Evolutionary conservation across 2,329 filamentous ascomycete species (phyloP), one percentile per base, ranked within the genome.

Genomic region (Colletotrichum horii): DNA sequence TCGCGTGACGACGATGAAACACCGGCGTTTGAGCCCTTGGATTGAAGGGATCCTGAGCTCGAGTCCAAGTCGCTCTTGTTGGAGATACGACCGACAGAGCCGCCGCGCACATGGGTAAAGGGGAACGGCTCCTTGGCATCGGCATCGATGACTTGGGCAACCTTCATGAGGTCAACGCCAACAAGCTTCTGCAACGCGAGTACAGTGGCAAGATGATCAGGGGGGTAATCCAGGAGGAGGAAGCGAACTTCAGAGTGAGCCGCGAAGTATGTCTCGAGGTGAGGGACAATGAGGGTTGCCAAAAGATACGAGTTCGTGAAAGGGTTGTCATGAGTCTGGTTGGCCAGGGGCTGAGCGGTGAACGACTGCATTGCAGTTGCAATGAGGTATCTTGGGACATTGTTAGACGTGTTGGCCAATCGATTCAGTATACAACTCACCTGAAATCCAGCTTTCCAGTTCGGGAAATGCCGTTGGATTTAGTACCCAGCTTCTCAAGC

Each of bases 331-430:
- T 87, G 85, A 5, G 86, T 86, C 75, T 91, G 89, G 70, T 87
- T 87, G 5, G 87, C 80, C 9, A 89, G 81, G 2, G 87, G 87
- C 73, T 90, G 90, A 2, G 88, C 84, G 7, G 88, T 90, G 77
- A 89, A 90, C 1, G 87, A 85, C 80, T 93, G 91, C 88, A 93
- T 91, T 6, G 89, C 90, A 77, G 88, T 92, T 78, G 88, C 88
- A 70, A 93, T 88, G 66, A 93, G 85, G 78, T 91, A 93, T 77
- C 91, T 92, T 55, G 7, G 28, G 43, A 7, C 26, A n/a, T 8
- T n/a, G 52, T 38, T 7, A 7, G 52, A 38, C 11, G 24, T 6
- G 34, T 19, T 15, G 16, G 16, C 19, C 22, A 24, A n/a, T 7
- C 28, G 28, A 14, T 3, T 66, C 43, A 68, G 26, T 9, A 64